Evolutionary conservation across 2,329 filamentous ascomycete genomes (phyloP).

Genomic region (Fusarium longipes): DNA sequence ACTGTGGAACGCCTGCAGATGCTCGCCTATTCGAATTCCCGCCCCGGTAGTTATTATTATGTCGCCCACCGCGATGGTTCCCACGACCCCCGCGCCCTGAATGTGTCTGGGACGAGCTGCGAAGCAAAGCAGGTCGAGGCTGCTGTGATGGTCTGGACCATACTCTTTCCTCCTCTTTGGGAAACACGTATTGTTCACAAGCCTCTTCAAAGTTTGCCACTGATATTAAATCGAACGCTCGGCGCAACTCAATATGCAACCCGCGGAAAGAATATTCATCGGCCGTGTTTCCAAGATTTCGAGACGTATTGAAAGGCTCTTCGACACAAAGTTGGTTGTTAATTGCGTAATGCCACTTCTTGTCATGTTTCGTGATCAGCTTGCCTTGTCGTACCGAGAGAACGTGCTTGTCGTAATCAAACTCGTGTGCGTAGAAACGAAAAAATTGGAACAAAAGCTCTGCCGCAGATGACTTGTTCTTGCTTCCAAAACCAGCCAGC

Average conservation of each 20-base stretch:
- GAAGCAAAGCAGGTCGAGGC: slow-evolving; percentile 66
- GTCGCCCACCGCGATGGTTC: slow-evolving; percentile 61
- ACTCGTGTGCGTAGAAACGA: slow-evolving; percentile 91
- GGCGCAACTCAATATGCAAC: slow-evolving; percentile 86
- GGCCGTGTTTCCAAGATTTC: slow-evolving; percentile 95
- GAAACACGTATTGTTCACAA: slow-evolving; percentile 89
- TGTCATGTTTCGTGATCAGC: slow-evolving; percentile 82
- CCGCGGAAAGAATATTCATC: slow-evolving; percentile 95
- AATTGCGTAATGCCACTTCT: slow-evolving; percentile 83
- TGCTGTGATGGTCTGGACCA: slow-evolving; percentile 68
- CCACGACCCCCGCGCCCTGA: slow-evolving; percentile 61
- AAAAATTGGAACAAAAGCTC: slow-evolving; percentile 96
- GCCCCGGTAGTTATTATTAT: slow-evolving; percentile 58
- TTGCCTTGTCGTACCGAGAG: slow-evolving; percentile 87
- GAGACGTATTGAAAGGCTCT: slow-evolving; percentile 90
- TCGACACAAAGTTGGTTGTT: slow-evolving; percentile 94
- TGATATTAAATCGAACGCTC: slow-evolving; percentile 86
- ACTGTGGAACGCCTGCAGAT: slow-evolving; percentile 63
- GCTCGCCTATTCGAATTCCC: slow-evolving; percentile 62
- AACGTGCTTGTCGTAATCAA: slow-evolving; percentile 86
- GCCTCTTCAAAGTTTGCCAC: slow-evolving; percentile 83
- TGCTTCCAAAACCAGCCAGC: slow-evolving; percentile 77
- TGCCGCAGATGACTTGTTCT: slow-evolving; percentile 85
- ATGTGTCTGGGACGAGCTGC: slow-evolving; percentile 71
- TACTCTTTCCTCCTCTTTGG: slow-evolving; percentile 78